A percentile compares a stretch with the other conserved stretches of the same genome.
Conservation (phyloP, 2,329 filamentous ascomycete genomes). For the Trichoderma lentiforme region DNA sequence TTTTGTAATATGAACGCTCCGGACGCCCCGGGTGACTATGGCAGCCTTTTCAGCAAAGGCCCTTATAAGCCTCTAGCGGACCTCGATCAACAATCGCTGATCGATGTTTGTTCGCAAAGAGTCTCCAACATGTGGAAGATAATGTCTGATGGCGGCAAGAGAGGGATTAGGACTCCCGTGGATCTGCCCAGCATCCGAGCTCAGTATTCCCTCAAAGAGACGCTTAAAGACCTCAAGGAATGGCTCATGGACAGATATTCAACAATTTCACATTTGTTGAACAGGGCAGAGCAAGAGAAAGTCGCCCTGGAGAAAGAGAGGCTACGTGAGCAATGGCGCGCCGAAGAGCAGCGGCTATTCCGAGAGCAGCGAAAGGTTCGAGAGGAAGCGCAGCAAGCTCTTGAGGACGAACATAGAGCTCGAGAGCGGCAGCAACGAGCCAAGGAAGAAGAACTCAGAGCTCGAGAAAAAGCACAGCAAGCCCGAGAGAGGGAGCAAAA, state of each 20-base stretch:
- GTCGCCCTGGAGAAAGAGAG: not conserved
- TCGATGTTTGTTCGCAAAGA: slow-evolving; percentile 26
- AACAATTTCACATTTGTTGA: not conserved
- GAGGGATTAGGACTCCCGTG: not conserved
- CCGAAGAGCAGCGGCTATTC: not conserved
- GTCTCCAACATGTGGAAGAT: slow-evolving; percentile 21
- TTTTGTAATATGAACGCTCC: slow-evolving; percentile 29
- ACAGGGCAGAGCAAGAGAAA: not conserved
- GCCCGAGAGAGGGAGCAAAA: not conserved
- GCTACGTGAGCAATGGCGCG: not conserved
- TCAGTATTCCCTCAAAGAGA: not conserved
- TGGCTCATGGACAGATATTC: not conserved
- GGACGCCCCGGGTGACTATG: not conserved
- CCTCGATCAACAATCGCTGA: slow-evolving; percentile 14
- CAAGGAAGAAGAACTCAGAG: not conserved
- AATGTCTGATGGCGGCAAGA: not conserved
- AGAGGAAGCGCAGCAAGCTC: not conserved
- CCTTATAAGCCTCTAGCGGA: slow-evolving; percentile 29
- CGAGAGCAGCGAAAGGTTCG: not conserved
- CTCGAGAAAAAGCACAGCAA: not conserved
- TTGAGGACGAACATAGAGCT: not conserved
- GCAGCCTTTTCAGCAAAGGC: slow-evolving; percentile 22
- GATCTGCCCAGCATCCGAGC: not conserved
- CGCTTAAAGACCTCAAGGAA: not conserved
- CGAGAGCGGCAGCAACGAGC: not conserved